Percentiles rank a stretch among this genome's conserved stretches.
Evolutionary conservation across 2,329 filamentous ascomycete genomes (phyloP).

Genomic region (Fusarium sp.): DNA sequence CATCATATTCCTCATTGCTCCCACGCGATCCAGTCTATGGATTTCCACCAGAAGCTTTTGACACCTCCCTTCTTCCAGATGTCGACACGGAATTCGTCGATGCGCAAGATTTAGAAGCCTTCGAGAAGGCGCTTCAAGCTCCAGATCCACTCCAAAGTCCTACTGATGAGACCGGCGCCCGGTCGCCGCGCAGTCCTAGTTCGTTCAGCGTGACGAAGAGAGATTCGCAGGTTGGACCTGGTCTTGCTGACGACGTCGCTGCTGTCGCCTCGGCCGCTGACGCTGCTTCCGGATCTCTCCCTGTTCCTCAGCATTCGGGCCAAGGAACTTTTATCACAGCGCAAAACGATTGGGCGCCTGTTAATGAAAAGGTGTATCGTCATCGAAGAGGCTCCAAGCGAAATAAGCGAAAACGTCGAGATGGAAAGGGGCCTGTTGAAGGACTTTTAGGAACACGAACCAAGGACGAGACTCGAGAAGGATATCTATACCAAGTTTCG

Average conservation of each 20-base stretch:
- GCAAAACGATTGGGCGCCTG: slow-evolving; percentile 94
- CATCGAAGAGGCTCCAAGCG: slow-evolving; percentile 54
- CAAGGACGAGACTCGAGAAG: slow-evolving; percentile 93
- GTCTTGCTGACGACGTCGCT: slow-evolving; percentile 49
- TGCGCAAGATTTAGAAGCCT: slow-evolving; percentile 78
- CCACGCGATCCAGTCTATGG: slow-evolving; percentile 58
- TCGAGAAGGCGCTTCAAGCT: slow-evolving; percentile 83
- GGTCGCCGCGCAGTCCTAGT: slow-evolving; percentile 55
- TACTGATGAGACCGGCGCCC: slow-evolving; percentile 61
- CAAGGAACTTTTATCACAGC: slow-evolving; percentile 79
- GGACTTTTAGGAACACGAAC: slow-evolving; percentile 66
- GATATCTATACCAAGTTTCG: slow-evolving; percentile 85
- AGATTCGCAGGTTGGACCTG: slow-evolving; percentile 49
- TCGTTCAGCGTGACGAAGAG: slow-evolving; percentile 58
- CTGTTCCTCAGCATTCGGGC: slow-evolving; percentile 34
- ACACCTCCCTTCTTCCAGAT: slow-evolving; percentile 79
- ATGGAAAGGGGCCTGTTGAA: slow-evolving; percentile 53
- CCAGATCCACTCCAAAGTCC: slow-evolving; percentile 78
- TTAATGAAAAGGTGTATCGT: slow-evolving; percentile 74
- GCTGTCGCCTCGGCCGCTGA: slow-evolving; percentile 54
- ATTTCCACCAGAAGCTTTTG: slow-evolving; percentile 72
- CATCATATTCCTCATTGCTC: slow-evolving; percentile 40
- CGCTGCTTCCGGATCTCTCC: slow-evolving; percentile 53
- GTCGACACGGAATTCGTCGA: slow-evolving; percentile 80
- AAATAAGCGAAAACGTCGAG: slow-evolving; percentile 45